Conservation (phyloP, 2,329 filamentous ascomycete genomes). For the Pyricularia pennisetigena region DNA sequence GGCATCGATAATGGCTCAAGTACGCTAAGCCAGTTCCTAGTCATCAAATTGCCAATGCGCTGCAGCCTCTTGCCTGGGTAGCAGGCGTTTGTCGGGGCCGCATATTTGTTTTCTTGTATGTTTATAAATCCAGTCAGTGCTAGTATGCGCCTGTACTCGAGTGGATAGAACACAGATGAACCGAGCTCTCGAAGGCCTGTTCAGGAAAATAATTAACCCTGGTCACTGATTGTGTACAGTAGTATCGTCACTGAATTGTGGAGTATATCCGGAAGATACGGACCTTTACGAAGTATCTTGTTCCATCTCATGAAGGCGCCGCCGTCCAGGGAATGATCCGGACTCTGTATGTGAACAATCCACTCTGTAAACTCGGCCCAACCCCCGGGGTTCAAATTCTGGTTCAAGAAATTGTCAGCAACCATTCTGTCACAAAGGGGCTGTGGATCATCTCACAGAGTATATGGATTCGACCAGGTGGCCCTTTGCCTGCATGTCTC, state of each 20-base stretch:
- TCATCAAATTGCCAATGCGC: constrained; percentile 19
- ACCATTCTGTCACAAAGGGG: background rate
- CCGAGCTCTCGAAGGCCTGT: constrained; percentile 18
- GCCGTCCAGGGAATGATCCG: constrained; percentile 20
- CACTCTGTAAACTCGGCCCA: constrained; percentile 26
- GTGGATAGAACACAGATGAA: constrained; percentile 19
- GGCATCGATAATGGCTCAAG: constrained; percentile 15
- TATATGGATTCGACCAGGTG: constrained; percentile 9
- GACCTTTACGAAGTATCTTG: constrained; percentile 16
- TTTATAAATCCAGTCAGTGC: constrained; percentile 20
- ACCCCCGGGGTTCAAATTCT: constrained; percentile 22
- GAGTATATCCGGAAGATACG: background rate
- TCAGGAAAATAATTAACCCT: background rate
- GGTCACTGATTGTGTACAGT: background rate
- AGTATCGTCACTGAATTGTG: background rate
- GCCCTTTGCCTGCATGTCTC: constrained; percentile 16
- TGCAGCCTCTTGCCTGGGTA: constrained; percentile 19
- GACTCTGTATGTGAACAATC: constrained; percentile 19
- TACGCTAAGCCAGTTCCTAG: constrained; percentile 16
- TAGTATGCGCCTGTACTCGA: constrained; percentile 17
- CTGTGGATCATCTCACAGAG: background rate
- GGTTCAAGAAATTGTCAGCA: background rate
- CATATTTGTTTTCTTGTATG: constrained; percentile 17
- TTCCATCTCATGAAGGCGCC: constrained; percentile 21
- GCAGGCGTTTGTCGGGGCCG: constrained; percentile 19